Evolutionary conservation across 83 land plant species (phyloP).

Genomic region (Thuja plicata): DNA sequence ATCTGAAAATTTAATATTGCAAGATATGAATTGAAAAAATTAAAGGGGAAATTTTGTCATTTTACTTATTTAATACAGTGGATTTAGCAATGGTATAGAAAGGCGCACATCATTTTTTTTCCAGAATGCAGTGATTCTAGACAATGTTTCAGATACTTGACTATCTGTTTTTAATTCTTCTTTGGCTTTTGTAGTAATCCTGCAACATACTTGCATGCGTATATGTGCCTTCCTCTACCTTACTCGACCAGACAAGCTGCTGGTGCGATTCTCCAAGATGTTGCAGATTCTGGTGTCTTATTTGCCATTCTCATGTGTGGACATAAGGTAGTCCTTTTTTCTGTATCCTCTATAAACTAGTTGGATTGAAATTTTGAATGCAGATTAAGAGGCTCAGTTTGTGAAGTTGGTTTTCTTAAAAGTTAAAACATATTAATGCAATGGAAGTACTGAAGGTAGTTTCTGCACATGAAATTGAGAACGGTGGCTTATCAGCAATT

Average conservation of each 20-base stretch:
- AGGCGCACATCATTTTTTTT: not conserved
- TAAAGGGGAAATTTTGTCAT: not conserved
- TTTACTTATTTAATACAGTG: not conserved
- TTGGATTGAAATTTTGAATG: not conserved
- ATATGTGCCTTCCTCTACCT: slow-evolving; percentile 95
- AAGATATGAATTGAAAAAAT: not conserved
- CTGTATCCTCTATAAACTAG: not conserved
- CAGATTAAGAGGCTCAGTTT: not conserved
- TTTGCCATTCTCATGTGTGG: slow-evolving; percentile 93
- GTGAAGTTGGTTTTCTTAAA: not conserved
- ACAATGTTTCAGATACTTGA: not conserved
- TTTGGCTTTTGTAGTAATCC: slow-evolving; percentile 65
- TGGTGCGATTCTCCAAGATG: slow-evolving; percentile 89
- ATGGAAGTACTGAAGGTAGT: not conserved
- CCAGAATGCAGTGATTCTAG: not conserved
- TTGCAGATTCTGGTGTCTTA: slow-evolving; percentile 88
- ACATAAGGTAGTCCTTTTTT: slow-evolving; percentile 63
- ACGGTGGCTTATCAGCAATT: not conserved
- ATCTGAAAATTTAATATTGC: not conserved
- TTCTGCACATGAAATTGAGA: not conserved
- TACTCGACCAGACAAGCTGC: slow-evolving; percentile 94
- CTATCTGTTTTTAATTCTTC: not conserved
- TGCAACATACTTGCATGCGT: slow-evolving; percentile 92
- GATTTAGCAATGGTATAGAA: too few species aligned
- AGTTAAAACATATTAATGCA: not conserved